A percentile compares a stretch with the other conserved stretches of the same genome.
Conservation (phyloP, 805 yeast genomes). For the Sugiyamaella valdiviana region DNA sequence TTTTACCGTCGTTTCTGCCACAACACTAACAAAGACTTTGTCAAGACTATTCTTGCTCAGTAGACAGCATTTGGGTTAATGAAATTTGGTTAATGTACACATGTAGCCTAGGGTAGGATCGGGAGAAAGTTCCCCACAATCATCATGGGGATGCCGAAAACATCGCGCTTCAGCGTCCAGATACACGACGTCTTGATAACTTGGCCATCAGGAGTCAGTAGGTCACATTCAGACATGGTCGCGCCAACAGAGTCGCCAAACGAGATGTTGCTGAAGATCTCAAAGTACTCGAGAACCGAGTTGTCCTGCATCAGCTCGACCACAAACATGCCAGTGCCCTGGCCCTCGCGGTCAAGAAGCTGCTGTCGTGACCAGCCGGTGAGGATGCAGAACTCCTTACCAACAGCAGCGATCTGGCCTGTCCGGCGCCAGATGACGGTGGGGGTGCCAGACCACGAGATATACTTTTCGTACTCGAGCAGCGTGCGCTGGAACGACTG, state of each 20-base stretch:
- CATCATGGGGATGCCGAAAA: slow-evolving; percentile 97
- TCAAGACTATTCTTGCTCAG: slow-evolving; percentile 87
- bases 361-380: slow-evolving; percentile 85
- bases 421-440: slow-evolving; percentile 94
- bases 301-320: slow-evolving; percentile 81
- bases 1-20: slow-evolving; percentile 12
- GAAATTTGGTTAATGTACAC: not conserved
- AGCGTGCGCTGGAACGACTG: slow-evolving; percentile 92
- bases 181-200: slow-evolving; percentile 68
- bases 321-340: slow-evolving; percentile 25
- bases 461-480: slow-evolving; percentile 79
- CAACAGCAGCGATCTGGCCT: slow-evolving; percentile 91
- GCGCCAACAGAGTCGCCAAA: slow-evolving; percentile 87
- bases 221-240: slow-evolving; percentile 80
- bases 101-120: slow-evolving; percentile 33
- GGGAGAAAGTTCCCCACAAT: slow-evolving; percentile 91
- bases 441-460: slow-evolving; percentile 84
- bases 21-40: slow-evolving; percentile 45
- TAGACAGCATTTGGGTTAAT: slow-evolving; percentile 29
- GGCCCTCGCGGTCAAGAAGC: slow-evolving; percentile 36
- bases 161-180: slow-evolving; percentile 92
- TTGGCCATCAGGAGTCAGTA: slow-evolving; percentile 41
- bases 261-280: slow-evolving; percentile 75
- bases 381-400: slow-evolving; percentile 83
- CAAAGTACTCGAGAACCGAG: slow-evolving; percentile 82